These are phyloP conservation scores for Blastobotrys malaysiensis DNA, from an alignment of 1,139 yeast species.

Conservation along the genomic window DNA sequence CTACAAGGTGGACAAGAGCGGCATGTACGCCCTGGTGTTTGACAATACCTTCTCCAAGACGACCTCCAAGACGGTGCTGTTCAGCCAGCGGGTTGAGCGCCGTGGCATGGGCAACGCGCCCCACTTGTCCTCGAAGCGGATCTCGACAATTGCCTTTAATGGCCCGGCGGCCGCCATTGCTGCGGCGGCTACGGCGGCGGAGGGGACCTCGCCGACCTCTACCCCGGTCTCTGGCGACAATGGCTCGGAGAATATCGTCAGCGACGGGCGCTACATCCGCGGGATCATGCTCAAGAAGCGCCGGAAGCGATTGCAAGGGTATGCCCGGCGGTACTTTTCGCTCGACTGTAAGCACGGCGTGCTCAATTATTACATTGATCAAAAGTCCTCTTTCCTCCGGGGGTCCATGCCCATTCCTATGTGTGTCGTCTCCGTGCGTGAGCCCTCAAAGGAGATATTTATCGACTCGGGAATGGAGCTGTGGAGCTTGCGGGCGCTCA, in stretches of 20 bases:
- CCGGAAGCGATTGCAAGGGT: constrained; percentile 77
- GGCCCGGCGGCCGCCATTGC: constrained; percentile 1
- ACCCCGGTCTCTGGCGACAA: constrained; percentile 1
- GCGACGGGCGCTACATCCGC: constrained; percentile 41
- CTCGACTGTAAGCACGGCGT: constrained; percentile 79
- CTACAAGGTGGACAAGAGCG: constrained; percentile 47
- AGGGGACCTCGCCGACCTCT: neutral
- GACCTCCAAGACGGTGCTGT: constrained; percentile 72
- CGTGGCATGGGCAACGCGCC: constrained; percentile 12
- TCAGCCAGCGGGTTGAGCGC: constrained; percentile 46
- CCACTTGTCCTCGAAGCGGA: neutral
- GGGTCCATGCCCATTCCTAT: constrained; percentile 89
- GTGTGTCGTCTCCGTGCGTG: constrained; percentile 75
- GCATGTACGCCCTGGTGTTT: constrained; percentile 79
- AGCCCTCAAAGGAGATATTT: constrained; percentile 60
- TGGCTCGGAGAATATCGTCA: constrained; percentile 15
- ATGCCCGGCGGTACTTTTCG: constrained; percentile 75
- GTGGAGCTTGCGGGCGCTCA: constrained; percentile 78
- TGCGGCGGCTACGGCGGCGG: neutral
- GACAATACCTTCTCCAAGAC: constrained; percentile 90
- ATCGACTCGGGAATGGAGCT: constrained; percentile 95
- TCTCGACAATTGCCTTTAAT: neutral
- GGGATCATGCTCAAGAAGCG: constrained; percentile 78
- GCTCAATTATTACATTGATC: constrained; percentile 73
- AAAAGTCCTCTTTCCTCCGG: constrained; percentile 61